Evolutionary conservation across 2,329 filamentous ascomycete species (phyloP), one percentile per base, ranked within the genome.

Genomic region (Onygenales sp.): DNA sequence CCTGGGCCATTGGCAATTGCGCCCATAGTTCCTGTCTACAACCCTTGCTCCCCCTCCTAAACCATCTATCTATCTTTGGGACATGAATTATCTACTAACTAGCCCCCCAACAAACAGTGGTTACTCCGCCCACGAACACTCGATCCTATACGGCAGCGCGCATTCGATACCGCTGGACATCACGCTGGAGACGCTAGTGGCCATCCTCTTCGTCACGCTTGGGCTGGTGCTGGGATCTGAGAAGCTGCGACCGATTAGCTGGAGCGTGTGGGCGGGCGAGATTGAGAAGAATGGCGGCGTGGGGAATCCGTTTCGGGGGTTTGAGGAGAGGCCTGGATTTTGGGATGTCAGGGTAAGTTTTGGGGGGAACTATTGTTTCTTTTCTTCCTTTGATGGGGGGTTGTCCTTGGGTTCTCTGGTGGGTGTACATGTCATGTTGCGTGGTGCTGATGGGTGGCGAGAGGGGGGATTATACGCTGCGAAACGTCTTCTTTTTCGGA

Each of bases 111-210:
- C 37, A 54, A 52, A 52, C 67, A 98, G 93, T 58, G 94, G 91
- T 73, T 98, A 97, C 73, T 98, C 93, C 50, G 90, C 91, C 46
- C 87, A 95, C 71, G 93, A 98, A 74, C 88, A 95, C 73, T 86
- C 88, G 6, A 78, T 84, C 21, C 80, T 95, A 49, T 82, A 84
- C 61, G 80, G 84, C 53, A 77, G 77, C 60, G 71, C 73, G 51
- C 74, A 77, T 49, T 75, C 68, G 52, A 78, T 97, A 1, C 92
- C 93, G 0, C 72, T 87, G 57, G 93, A 98, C 65, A 94, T 98
- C 62, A 82, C 84, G 39, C 79, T 95, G 61, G 93, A 98, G 72
- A 90, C 91, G 1, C 76, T 97, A 13, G 69, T 87, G 43, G 87
- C 90, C 1, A 85, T 93, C 4, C 69, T 94, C 27, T 67, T 91